Percentiles rank a stretch among this genome's conserved stretches.
Conservation (phyloP, 1,139 yeast genomes). For the Yarrowia galli region DNA sequence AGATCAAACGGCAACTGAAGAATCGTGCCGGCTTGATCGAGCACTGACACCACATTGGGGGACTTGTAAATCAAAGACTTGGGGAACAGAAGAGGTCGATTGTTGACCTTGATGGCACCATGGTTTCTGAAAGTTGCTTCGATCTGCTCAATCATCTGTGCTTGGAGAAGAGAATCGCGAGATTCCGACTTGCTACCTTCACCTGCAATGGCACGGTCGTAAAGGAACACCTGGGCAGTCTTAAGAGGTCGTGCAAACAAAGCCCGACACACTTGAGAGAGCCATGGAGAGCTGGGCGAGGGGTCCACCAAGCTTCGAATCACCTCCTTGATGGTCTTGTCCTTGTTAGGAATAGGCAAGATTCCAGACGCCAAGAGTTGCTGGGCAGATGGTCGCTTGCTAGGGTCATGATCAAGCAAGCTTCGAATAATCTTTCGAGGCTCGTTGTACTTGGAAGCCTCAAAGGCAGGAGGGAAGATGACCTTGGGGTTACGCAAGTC, state of each 20-base stretch:
- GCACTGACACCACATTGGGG: slow-evolving; percentile 72
- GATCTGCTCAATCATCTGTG: slow-evolving; percentile 61
- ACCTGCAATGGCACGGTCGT: slow-evolving; percentile 59
- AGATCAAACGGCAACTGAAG: slow-evolving; percentile 88
- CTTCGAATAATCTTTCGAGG: slow-evolving; percentile 71
- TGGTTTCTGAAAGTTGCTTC: slow-evolving; percentile 71
- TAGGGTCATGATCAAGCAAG: slow-evolving; percentile 80
- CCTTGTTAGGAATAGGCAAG: slow-evolving; percentile 88
- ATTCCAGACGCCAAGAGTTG: slow-evolving; percentile 78
- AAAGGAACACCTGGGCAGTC: slow-evolving; percentile 80
- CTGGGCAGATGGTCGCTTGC: slow-evolving; percentile 77
- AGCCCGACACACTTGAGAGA: slow-evolving; percentile 86
- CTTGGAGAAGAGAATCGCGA: slow-evolving; percentile 48
- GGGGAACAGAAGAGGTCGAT: slow-evolving; percentile 73
- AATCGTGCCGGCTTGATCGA: slow-evolving; percentile 87
- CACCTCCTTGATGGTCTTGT: slow-evolving; percentile 87
- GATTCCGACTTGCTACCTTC: slow-evolving; percentile 39
- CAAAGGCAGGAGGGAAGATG: slow-evolving; percentile 72
- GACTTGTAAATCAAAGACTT: slow-evolving; percentile 74
- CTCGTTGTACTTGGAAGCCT: slow-evolving; percentile 57
- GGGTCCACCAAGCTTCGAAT: slow-evolving; percentile 77
- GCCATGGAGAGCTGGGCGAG: slow-evolving; percentile 81
- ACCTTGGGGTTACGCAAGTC: slow-evolving; percentile 65
- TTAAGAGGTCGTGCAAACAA: slow-evolving; percentile 83
- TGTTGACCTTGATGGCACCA: slow-evolving; percentile 80